Evolutionary conservation across 2,329 filamentous ascomycete species (phyloP), one percentile per base, ranked within the genome.

Genomic region (Didymella pomorum): DNA sequence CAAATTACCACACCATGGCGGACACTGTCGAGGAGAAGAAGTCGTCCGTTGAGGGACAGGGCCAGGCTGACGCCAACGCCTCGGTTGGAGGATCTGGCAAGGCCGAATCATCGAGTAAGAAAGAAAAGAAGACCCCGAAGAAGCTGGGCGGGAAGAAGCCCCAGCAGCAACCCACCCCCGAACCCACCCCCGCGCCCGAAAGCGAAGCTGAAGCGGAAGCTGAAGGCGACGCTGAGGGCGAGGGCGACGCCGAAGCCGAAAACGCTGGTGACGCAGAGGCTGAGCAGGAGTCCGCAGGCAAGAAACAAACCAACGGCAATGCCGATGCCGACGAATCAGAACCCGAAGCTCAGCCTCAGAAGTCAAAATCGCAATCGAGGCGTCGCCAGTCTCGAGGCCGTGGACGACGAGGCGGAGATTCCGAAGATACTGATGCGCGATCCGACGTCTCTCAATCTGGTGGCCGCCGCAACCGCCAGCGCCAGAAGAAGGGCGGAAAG

Each of bases 391-490:
- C 79, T 58, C 80, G 81, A 61, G 82, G 81, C 35, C 80, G 82
- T 53, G 80, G 82, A 35, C 78, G 82, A 65, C 76, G 74, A 67
- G 75, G 76, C 55, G 68, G 60, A 21, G 80, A 82, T 9, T 81
- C 78, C 63, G 85, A 86, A 66, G 85, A 87, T 67, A 83, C 81
- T 45, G 77, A 84, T 61, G 76, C 82, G 6, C 81, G 83, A 66
- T 82, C 80, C 67, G 83, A 86, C 62, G 80, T 83, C 56, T 84
- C 83, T 57, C 76, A 79, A 28, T 72, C 79, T 39, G 82, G 82
- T 60, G 84, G 84, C 56, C 83, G 85, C 61, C 83, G 83, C 63
- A 84, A 86, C 68, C 79, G 84, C 63, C 83, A 86, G 67, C 72
- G 77, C 63, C 73, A 76, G 60, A 79, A 82, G 75, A 82, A 83